A percentile compares a stretch with the other conserved stretches of the same genome.
These are phyloP conservation scores for Colletotrichum cuscutae DNA, from an alignment of 2,329 filamentous ascomycete genomes.

Conservation along the genomic window DNA sequence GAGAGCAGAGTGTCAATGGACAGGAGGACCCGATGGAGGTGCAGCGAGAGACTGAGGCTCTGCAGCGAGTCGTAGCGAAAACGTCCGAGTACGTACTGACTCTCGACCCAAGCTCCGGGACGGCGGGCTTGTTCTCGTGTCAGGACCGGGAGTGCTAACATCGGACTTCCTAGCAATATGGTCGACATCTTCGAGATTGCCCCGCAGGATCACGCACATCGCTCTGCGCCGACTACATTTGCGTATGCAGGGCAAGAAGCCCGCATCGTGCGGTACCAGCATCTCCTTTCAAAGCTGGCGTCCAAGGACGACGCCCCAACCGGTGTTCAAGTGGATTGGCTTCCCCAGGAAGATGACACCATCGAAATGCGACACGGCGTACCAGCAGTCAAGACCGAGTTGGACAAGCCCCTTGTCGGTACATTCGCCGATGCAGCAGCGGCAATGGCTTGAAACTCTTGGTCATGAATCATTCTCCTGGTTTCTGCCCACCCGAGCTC, in stretches of 20 bases:
- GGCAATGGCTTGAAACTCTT: slow-evolving; percentile 53
- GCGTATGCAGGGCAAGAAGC: slow-evolving; percentile 65
- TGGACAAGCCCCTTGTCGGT: slow-evolving; percentile 61
- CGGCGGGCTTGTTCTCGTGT: slow-evolving; percentile 25
- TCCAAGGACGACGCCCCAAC: slow-evolving; percentile 53
- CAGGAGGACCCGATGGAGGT: slow-evolving; percentile 71
- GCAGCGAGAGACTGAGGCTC: slow-evolving; percentile 71
- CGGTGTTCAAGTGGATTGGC: slow-evolving; percentile 65
- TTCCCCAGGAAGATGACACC: slow-evolving; percentile 60
- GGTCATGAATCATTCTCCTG: slow-evolving; percentile 22
- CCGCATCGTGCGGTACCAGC: slow-evolving; percentile 68
- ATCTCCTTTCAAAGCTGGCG: slow-evolving; percentile 69
- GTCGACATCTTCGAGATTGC: slow-evolving; percentile 75
- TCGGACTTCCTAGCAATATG: slow-evolving; percentile 62
- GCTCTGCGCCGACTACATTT: slow-evolving; percentile 51
- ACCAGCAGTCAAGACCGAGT: slow-evolving; percentile 50
- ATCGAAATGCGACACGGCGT: slow-evolving; percentile 55
- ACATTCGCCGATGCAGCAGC: slow-evolving; percentile 70
- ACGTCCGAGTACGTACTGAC: slow-evolving; percentile 67
- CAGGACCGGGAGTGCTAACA: slow-evolving; percentile 32
- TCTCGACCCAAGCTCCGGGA: slow-evolving; percentile 22
- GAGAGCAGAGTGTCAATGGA: slow-evolving; percentile 62
- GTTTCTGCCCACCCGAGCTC: not conserved
- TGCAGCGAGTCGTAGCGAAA: slow-evolving; percentile 71
- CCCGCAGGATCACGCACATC: slow-evolving; percentile 57